Conservation (phyloP, 495 filamentous ascomycete species). For the Hypoxylon fragiforme region DNA sequence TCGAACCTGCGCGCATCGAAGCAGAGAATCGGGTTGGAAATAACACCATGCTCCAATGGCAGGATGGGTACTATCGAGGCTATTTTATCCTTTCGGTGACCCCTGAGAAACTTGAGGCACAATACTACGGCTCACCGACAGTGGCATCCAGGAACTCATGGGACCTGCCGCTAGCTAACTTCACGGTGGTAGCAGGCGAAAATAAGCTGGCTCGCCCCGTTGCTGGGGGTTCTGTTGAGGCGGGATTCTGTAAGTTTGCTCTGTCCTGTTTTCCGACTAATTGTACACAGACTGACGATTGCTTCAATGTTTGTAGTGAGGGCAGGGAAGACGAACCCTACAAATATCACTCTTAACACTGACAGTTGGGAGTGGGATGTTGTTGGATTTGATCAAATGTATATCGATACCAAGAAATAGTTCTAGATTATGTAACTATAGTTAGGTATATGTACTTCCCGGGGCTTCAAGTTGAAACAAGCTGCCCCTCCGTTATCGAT, state of each 20-base stretch:
- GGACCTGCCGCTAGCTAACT: constrained; percentile 64
- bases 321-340: constrained; percentile 49
- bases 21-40: constrained; percentile 48
- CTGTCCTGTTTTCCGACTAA: too few species aligned
- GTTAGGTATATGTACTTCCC: too few species aligned
- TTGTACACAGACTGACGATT: too few species aligned
- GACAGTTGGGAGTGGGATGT: constrained; percentile 42
- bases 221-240: constrained; percentile 54
- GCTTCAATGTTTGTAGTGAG: constrained; percentile 47
- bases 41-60: constrained; percentile 67
- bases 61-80: constrained; percentile 68
- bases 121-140: constrained; percentile 47
- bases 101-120: constrained; percentile 27
- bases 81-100: constrained; percentile 51
- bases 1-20: constrained; percentile 45
- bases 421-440: too few species aligned
- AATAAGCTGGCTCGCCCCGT: constrained; percentile 54
- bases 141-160: constrained; percentile 51
- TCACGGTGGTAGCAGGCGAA: constrained; percentile 59
- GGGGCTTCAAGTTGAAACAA: too few species aligned
- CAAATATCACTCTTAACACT: constrained; percentile 56
- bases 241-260: constrained; percentile 38
- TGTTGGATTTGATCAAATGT: constrained; percentile 37
- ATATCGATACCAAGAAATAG: constrained; percentile 18
- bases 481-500: too few species aligned